Percentiles rank a stretch among this genome's conserved stretches.
These are phyloP conservation scores for Halenospora varia DNA, from an alignment of 495 filamentous ascomycete species.

Conservation along the genomic window DNA sequence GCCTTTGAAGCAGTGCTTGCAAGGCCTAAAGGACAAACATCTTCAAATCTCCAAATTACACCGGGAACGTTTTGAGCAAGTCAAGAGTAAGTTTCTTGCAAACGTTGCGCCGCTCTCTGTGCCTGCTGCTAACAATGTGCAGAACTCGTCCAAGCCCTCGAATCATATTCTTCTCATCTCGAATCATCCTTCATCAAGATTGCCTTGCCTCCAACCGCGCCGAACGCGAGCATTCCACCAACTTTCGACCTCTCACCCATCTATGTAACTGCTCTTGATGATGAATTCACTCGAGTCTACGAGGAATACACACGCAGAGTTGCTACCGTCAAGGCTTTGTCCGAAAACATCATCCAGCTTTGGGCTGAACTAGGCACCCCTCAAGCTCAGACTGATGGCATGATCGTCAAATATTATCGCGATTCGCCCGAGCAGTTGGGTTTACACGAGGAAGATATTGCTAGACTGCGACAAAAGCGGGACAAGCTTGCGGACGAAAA, in stretches of 20 bases:
- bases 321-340: conserved; percentile 64
- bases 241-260: conserved; percentile 83
- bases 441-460: conserved; percentile 79
- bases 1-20: conserved; percentile 75
- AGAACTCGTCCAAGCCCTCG: conserved; percentile 91
- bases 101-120: background rate
- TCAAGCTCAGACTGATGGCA: conserved; percentile 82
- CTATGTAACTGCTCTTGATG: conserved; percentile 84
- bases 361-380: conserved; percentile 95
- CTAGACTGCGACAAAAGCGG: conserved; percentile 62
- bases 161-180: conserved; percentile 92
- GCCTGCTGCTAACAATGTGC: conserved; percentile 9
- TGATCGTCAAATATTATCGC: conserved; percentile 82
- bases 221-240: conserved; percentile 68
- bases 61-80: conserved; percentile 85
- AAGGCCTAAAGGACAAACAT: conserved; percentile 80
- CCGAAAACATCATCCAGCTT: conserved; percentile 83
- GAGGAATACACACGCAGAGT: conserved; percentile 88
- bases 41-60: conserved; percentile 73
- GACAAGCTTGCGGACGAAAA: conserved; percentile 94
- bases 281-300: conserved; percentile 88
- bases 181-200: conserved; percentile 81
- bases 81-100: conserved; percentile 67
- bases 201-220: conserved; percentile 72
- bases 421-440: conserved; percentile 91